phyloP scores from a whole-genome alignment of 1,284 basidiomycete genomes.

The Naganishia cerealis region DNA sequence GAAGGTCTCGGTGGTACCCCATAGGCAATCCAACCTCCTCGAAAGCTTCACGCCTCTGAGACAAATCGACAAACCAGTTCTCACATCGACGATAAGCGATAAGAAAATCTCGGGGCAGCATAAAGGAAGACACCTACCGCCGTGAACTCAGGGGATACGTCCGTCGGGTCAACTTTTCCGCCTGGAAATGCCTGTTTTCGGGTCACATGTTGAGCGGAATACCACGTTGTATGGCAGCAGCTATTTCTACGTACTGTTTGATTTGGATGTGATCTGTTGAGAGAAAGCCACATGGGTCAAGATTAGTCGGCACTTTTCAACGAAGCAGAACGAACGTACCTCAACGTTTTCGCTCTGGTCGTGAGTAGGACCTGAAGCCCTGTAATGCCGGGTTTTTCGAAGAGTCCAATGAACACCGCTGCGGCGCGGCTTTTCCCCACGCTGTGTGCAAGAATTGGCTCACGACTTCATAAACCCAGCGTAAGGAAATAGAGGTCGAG shows the following conservation, averaged over 20 bases:
- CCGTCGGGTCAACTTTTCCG: constrained; percentile 71
- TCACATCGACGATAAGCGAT: background rate
- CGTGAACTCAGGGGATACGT: constrained; percentile 65
- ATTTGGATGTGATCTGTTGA: constrained; percentile 40
- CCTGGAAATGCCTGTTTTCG: constrained; percentile 68
- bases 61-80: constrained; percentile 10
- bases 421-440: constrained; percentile 56
- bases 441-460: constrained; percentile 35
- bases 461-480: background rate
- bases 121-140: constrained; percentile 61
- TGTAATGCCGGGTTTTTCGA: constrained; percentile 62
- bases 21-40: constrained; percentile 76
- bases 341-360: constrained; percentile 72
- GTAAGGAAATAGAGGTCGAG: background rate
- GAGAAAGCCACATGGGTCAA: background rate
- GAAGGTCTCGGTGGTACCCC: constrained; percentile 59
- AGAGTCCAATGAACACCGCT: constrained; percentile 75
- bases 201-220: background rate
- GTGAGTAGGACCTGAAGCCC: constrained; percentile 73
- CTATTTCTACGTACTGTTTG: constrained; percentile 39
- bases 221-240: background rate
- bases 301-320: background rate
- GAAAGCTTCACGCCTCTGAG: constrained; percentile 71
- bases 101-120: background rate
- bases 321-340: constrained; percentile 46